Conservation (phyloP, 306 rosid species). For the Fragaria ananassa region DNA sequence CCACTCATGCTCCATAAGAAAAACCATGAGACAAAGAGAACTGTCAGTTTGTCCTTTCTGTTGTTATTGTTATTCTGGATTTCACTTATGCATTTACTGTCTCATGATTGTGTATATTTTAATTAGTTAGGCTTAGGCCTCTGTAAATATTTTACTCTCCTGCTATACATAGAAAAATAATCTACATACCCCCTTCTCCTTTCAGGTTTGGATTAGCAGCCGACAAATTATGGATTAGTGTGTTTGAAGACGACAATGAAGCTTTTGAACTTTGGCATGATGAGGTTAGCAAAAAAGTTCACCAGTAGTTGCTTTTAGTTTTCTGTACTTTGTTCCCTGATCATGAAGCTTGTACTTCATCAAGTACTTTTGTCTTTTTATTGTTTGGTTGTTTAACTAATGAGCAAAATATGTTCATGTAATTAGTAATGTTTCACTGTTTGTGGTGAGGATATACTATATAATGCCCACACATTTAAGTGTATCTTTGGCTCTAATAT, state of each 20-base stretch:
- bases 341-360: background rate
- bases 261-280: slow-evolving; percentile 69
- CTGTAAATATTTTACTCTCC: background rate
- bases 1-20: background rate
- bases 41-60: background rate
- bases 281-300: slow-evolving; percentile 46
- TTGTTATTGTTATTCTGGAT: background rate
- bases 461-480: background rate
- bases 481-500: background rate
- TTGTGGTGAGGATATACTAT: background rate
- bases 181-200: slow-evolving; percentile 20
- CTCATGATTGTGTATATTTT: slow-evolving; percentile 1
- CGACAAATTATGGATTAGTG: slow-evolving; percentile 74
- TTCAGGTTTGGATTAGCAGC: slow-evolving; percentile 71
- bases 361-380: background rate
- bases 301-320: slow-evolving; percentile 15
- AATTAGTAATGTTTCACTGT: background rate
- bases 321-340: background rate
- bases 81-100: slow-evolving; percentile 2
- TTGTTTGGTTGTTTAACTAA: background rate
- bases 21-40: background rate
- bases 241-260: slow-evolving; percentile 70
- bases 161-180: background rate
- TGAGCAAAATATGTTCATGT: background rate
- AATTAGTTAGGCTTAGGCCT: background rate